Conservation (phyloP, 768 basidiomycete species). For the Amanita molliuscula region DNA sequence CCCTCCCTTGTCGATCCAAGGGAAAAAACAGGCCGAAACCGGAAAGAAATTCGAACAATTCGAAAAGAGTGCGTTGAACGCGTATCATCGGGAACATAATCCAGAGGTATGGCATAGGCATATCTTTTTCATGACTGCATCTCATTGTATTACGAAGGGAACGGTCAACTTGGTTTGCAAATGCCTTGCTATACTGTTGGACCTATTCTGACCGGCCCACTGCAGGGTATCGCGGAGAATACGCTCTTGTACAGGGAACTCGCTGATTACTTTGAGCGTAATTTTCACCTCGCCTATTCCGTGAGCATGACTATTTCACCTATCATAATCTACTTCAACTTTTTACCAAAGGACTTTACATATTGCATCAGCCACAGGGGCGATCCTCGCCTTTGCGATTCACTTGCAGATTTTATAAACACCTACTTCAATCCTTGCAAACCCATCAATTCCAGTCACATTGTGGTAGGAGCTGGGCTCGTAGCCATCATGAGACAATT, state of each 20-base stretch:
- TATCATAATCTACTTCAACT: background rate
- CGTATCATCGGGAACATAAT: background rate
- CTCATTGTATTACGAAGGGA: background rate
- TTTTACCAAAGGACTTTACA: constrained; percentile 11
- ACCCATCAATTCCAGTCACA: constrained; percentile 6
- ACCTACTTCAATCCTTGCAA: constrained; percentile 8
- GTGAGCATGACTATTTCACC: constrained; percentile 4
- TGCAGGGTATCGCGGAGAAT: constrained; percentile 13
- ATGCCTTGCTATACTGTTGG: background rate
- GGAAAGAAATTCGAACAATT: background rate
- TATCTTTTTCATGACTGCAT: background rate
- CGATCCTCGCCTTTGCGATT: constrained; percentile 7
- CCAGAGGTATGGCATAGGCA: background rate
- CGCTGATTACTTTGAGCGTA: constrained; percentile 8
- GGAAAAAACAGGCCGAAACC: background rate
- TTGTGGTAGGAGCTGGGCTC: constrained; percentile 11
- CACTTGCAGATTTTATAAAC: constrained; percentile 10
- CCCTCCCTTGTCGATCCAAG: background rate
- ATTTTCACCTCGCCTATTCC: constrained; percentile 5
- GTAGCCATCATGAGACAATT: constrained; percentile 8
- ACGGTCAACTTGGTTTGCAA: background rate
- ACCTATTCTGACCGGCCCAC: background rate
- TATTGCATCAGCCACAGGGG: constrained; percentile 11
- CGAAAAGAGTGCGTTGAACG: background rate
- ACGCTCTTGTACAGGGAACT: constrained; percentile 11